Base-by-base conservation (phyloP, 306 rosid genomes). In the Vicia sativa region DNA sequence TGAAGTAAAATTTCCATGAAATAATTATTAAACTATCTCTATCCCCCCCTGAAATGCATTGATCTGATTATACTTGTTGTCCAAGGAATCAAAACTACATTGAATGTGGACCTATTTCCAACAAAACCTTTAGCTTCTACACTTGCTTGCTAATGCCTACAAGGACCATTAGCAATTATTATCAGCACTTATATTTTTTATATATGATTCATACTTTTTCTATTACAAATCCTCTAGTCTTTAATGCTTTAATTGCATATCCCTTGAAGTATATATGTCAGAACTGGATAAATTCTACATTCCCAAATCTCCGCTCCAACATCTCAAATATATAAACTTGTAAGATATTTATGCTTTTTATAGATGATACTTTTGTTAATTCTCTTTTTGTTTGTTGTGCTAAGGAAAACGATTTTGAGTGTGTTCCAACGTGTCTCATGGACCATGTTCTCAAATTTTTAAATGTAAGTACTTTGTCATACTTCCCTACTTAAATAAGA, bases 381-480 rank as follows among this genome's bases (percentile, higher is more conserved):
- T 59, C 39, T 12, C 75, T 72, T 74, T 74, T 68, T 72, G 65
- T 60, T 31, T 45, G 48, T 9, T 80, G 67, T 59, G 44, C 67
- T 14, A 73, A 89, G 98, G 98, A 84, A 53, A 80, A 83, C 9
- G 89, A 84, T 80, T 92, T 92, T 77, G 98, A 92, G 82, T 90
- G 96, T 48, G 98, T 86, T 61, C 90, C 96, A 70, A 80, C 81
- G 63, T 90, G 93, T 64, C 92, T 92, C 61, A 73, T 90, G 96
- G 98, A 92, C 72, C 91, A 86, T 71, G 88, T 90, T 52, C 82
- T 87, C 65, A 77, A 73, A 49, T 92, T 92, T 75, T 72, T 92
- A 60, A 92, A 92, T 73, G 96, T 92, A 90, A 83, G 96, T 63
- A 49, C 68, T 45, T 65, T 48, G 69, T 46, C 74, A 16, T 54